A percentile compares a stretch with the other conserved stretches of the same genome.
phyloP scores from a whole-genome alignment of 805 yeast genomes.

The Pichia phayaonensis region DNA sequence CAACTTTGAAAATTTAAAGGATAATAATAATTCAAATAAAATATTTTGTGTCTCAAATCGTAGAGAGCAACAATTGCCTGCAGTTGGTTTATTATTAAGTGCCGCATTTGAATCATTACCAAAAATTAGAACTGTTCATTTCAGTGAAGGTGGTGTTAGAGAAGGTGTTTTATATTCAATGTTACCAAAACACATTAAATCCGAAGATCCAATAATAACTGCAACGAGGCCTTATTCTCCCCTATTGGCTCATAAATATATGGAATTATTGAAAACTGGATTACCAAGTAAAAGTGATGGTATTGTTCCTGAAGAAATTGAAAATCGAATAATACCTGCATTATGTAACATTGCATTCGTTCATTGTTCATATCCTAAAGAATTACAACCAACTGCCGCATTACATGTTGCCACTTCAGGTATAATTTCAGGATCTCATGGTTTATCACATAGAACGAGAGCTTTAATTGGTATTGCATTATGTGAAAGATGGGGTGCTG shows the following conservation, averaged over 20 bases:
- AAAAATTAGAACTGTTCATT: conserved; percentile 51
- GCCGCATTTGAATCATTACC: conserved; percentile 61
- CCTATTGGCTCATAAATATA: conserved; percentile 48
- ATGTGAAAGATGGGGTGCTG: conserved; percentile 80
- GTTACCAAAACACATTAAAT: conserved; percentile 47
- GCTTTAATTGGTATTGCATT: conserved; percentile 67
- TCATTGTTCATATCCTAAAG: conserved; percentile 71
- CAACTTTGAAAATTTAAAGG: conserved; percentile 25
- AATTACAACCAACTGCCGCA: conserved; percentile 68
- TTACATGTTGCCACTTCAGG: conserved; percentile 68
- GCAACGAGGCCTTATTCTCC: conserved; percentile 72
- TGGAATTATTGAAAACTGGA: conserved; percentile 45
- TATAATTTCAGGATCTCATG: conserved; percentile 67
- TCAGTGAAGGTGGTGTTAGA: conserved; percentile 71
- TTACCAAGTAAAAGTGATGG: conserved; percentile 37
- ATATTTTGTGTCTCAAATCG: conserved; percentile 61
- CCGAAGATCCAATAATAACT: conserved; percentile 61
- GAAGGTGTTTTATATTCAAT: conserved; percentile 66
- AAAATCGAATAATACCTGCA: conserved; percentile 58
- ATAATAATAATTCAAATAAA: conserved; percentile 6
- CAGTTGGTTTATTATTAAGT: conserved; percentile 54
- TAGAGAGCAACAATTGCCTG: conserved; percentile 60
- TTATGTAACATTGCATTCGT: conserved; percentile 68
- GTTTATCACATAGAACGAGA: conserved; percentile 62
- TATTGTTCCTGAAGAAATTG: conserved; percentile 50